Evolutionary conservation across 805 yeast species (phyloP).

Genomic region (Nakazawaea holstii): DNA sequence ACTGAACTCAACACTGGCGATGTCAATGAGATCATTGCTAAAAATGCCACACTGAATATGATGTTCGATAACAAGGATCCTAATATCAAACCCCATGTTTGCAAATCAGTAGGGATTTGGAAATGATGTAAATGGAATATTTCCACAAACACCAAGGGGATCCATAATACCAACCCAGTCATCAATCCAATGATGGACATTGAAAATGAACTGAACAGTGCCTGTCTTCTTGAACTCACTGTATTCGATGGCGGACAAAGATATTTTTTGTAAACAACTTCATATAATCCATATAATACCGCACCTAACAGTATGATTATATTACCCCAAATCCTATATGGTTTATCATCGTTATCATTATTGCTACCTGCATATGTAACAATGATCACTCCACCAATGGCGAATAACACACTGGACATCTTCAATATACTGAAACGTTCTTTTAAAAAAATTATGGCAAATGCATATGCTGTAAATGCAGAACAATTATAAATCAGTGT

Average conservation of each 20-base stretch:
- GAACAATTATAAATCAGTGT: constrained; percentile 90
- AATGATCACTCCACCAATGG: constrained; percentile 68
- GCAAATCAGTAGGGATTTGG: constrained; percentile 38
- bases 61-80: constrained; percentile 60
- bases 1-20: constrained; percentile 78
- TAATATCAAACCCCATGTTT: constrained; percentile 37
- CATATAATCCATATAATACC: constrained; percentile 73
- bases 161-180: constrained; percentile 46
- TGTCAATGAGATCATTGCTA: constrained; percentile 76
- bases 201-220: constrained; percentile 73
- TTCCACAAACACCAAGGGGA: constrained; percentile 43
- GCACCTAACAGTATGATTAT: constrained; percentile 70
- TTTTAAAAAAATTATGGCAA: constrained; percentile 68
- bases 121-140: constrained; percentile 53
- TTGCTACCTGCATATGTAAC: constrained; percentile 63
- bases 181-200: constrained; percentile 63
- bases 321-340: constrained; percentile 65
- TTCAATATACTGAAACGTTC: constrained; percentile 64
- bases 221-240: constrained; percentile 62
- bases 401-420: constrained; percentile 60
- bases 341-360: constrained; percentile 25
- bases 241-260: constrained; percentile 67
- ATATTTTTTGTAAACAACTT: constrained; percentile 71
- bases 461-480: constrained; percentile 82
- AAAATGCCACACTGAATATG: constrained; percentile 63